Base-by-base conservation (phyloP, 345 rosid species). In the Eucalyptus shirleyi region DNA sequence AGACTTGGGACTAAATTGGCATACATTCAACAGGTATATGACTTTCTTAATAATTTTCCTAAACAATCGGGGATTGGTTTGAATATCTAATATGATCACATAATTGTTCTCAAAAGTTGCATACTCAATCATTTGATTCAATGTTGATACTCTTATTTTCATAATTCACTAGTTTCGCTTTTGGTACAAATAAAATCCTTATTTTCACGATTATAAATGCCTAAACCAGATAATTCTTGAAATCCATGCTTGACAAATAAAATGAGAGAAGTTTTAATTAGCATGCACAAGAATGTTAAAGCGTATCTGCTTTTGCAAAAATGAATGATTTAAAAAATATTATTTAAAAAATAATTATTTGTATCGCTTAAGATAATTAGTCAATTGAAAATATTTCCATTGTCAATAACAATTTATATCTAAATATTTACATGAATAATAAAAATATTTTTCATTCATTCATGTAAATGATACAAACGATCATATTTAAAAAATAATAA, bases 371-470 rank as follows among this genome's bases (percentile, higher is more conserved):
- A n/a, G 34, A 67, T 67, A n/a, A 32, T n/a, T 32, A 67, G 12
- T n/a, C 21, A 1, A 16, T 67, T 9, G 10, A 67, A 16, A 32
- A 8, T 67, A 67, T 16, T 67, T n/a, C 5, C 2, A 67, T 32
- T n/a, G 18, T 67, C 10, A 17, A 32, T 18, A 15, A 16, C 12
- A 67, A n/a, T 67, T n/a, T 67, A 67, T 0, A 1, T 67, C 21
- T 67, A 67, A 17, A 32, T n/a, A 32, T 8, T 16, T 32, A 34
- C 40, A 9, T n/a, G 37, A 32, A n/a, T 5, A 8, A n/a, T 65
- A 5, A 8, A 32, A n/a, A 15, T n/a, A 4, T 16, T 1, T 16
- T n/a, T 17, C 6, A 0, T n/a, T 65, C 21, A 15, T 65, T 67
- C 37, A 16, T 67, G 3, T 32, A 32, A 67, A 18, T 1, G 21